Evolutionary conservation across 768 basidiomycete species (phyloP), one percentile per base, ranked within the genome.

Genomic region (Agrocybe pediades): DNA sequence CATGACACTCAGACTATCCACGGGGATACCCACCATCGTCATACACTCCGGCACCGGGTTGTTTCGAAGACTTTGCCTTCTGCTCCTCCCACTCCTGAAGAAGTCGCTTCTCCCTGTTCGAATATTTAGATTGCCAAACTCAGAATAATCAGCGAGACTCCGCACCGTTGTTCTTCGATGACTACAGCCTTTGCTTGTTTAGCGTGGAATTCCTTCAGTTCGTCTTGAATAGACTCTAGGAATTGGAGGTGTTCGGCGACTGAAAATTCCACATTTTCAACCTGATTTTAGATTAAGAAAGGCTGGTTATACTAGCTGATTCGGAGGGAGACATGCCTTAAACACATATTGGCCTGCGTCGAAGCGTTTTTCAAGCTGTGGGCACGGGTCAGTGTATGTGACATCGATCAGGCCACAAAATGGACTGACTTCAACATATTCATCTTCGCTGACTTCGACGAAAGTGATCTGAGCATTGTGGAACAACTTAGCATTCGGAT

Each of bases 311-410:
- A 11, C 30, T 41, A 40, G 41, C 13, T 19, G 13, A 39, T n/a
- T 6, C 11, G 11, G 15, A 15, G 43, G 13, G 2, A 6, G 6
- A 47, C 47, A 39, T 41, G 80, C 82, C 72, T 82, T 71, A 62
- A 84, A 83, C 29, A 58, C 52, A 60, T 84, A 82, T 48, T 68
- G 73, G 21, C 84, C 84, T 0, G 78, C 72, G 57, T 84, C 77
- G 51, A 84, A 85, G 27, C 69, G 66, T 19, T 63, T 73, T 59
- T 82, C 81, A 6, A 81, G 55, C 84, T 85, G 30, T n/a, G 33
- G 26, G 44, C 3, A 41, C 15, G 52, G 15, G 6, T 47, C 16
- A n/a, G n/a, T 25, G 49, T 29, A 17, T n/a, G 3, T 19, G 15
- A 49, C 33, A 23, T 41, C 25, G 4, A n/a, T 5, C 24, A 5